phyloP scores from a whole-genome alignment of 2,329 filamentous ascomycete genomes.

The Kalmusia sp. region DNA sequence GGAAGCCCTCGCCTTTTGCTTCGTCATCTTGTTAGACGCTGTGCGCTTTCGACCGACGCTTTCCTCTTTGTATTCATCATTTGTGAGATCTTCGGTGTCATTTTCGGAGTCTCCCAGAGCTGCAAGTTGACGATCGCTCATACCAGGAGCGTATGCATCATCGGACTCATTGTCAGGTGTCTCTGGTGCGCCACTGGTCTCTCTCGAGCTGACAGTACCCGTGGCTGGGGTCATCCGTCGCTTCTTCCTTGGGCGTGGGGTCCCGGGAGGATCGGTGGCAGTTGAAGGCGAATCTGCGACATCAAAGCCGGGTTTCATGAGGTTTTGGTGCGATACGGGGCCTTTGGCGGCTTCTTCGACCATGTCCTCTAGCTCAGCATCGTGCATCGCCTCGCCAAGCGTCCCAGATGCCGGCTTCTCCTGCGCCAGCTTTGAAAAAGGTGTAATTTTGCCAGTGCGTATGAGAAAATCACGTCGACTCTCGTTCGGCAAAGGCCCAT shows the following conservation, averaged over 20 bases:
- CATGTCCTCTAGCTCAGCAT: constrained; percentile 76
- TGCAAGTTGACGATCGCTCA: constrained; percentile 49
- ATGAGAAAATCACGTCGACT: constrained; percentile 89
- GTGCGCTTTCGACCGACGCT: constrained; percentile 50
- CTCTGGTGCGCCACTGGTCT: constrained; percentile 25
- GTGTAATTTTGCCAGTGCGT: constrained; percentile 95
- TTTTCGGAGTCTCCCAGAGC: constrained; percentile 48
- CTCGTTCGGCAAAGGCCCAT: constrained; percentile 76
- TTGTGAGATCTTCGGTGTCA: constrained; percentile 38
- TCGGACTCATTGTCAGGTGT: constrained; percentile 46
- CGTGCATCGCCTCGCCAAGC: constrained; percentile 77
- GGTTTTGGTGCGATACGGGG: constrained; percentile 55
- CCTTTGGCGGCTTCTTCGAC: constrained; percentile 52
- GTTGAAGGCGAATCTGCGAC: constrained; percentile 37
- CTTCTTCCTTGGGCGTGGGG: constrained; percentile 49
- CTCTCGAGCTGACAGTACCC: constrained; percentile 20
- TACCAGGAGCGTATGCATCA: constrained; percentile 49
- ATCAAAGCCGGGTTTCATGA: constrained; percentile 57
- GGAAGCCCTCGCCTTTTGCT: constrained; percentile 25
- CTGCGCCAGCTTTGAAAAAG: constrained; percentile 82
- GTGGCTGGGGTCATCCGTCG: constrained; percentile 38
- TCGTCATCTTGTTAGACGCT: constrained; percentile 34
- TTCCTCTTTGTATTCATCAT: constrained; percentile 47
- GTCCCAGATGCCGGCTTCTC: constrained; percentile 70
- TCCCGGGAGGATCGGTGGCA: constrained; percentile 36